Percentiles rank a stretch among this genome's conserved stretches.
These are phyloP conservation scores for Candida takata DNA, from an alignment of 805 yeast genomes.

Conservation along the genomic window DNA sequence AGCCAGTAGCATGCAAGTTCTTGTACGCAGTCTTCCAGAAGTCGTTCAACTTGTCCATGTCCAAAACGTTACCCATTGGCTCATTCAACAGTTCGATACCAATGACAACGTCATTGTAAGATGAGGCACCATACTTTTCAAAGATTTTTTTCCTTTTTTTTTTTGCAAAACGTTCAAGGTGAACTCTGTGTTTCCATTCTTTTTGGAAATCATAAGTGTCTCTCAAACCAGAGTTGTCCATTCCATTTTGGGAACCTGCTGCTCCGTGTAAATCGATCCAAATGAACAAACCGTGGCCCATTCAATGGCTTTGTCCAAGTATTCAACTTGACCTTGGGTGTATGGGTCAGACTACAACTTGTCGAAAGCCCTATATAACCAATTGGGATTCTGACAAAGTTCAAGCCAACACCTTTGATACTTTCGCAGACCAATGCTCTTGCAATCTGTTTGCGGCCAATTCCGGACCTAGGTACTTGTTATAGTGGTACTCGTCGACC, in stretches of 20 bases:
- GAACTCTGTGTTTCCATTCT: slow-evolving; percentile 41
- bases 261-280: slow-evolving; percentile 95
- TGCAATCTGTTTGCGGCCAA: slow-evolving; percentile 45
- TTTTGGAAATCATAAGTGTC: slow-evolving; percentile 53
- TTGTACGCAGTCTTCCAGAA: slow-evolving; percentile 61
- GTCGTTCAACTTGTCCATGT: slow-evolving; percentile 48
- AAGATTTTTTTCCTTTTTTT: too few relatives aligned
- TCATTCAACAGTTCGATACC: slow-evolving; percentile 87
- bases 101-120: slow-evolving; percentile 63
- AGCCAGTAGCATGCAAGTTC: slow-evolving; percentile 48
- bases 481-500: slow-evolving; percentile 75
- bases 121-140: slow-evolving; percentile 53
- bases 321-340: slow-evolving; percentile 70
- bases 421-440: slow-evolving; percentile 67
- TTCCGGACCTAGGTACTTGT: slow-evolving; percentile 52
- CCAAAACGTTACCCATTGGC: slow-evolving; percentile 71
- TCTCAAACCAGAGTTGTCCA: slow-evolving; percentile 86
- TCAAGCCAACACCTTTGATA: slow-evolving; percentile 61
- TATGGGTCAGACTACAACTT: slow-evolving; percentile 67
- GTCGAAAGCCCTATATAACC: slow-evolving; percentile 92
- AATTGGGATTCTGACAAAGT: slow-evolving; percentile 83
- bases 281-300: slow-evolving; percentile 74
- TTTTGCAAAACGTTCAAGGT: slow-evolving; percentile 48
- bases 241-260: slow-evolving; percentile 96
- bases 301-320: slow-evolving; percentile 65